phyloP scores from a whole-genome alignment of 345 rosid genomes.

The Ailanthus altissimus region DNA sequence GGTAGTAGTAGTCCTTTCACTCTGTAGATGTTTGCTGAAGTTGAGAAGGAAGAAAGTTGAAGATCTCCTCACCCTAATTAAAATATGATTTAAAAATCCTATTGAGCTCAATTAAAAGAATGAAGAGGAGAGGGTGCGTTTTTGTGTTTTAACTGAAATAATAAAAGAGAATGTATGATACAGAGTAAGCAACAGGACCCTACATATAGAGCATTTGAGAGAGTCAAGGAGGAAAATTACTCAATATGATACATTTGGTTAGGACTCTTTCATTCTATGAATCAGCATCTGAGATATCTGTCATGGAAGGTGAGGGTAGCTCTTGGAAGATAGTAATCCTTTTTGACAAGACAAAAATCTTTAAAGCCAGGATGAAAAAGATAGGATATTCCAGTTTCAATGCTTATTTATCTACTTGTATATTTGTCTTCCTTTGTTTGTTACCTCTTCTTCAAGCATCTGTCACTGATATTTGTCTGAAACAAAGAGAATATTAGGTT shows the following conservation, averaged over 20 bases:
- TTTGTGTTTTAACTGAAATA: background rate
- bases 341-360: background rate
- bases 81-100: background rate
- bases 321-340: background rate
- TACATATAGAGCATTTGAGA: background rate
- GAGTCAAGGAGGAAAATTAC: background rate
- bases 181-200: background rate
- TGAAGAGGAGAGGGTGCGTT: background rate
- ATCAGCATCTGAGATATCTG: background rate
- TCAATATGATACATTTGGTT: background rate
- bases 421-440: background rate
- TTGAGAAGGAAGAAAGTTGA: background rate
- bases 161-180: background rate
- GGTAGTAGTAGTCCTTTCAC: background rate
- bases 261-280: conserved; percentile 1
- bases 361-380: background rate
- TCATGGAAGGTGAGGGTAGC: background rate
- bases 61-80: background rate
- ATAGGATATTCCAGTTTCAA: background rate
- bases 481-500: background rate
- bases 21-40: background rate
- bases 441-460: background rate
- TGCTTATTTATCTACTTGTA: background rate
- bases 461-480: background rate
- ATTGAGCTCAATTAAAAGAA: background rate